These are phyloP conservation scores for Saprolegnia parasitica DNA, from an alignment of 352 stramenopile species.

Conservation along the genomic window DNA sequence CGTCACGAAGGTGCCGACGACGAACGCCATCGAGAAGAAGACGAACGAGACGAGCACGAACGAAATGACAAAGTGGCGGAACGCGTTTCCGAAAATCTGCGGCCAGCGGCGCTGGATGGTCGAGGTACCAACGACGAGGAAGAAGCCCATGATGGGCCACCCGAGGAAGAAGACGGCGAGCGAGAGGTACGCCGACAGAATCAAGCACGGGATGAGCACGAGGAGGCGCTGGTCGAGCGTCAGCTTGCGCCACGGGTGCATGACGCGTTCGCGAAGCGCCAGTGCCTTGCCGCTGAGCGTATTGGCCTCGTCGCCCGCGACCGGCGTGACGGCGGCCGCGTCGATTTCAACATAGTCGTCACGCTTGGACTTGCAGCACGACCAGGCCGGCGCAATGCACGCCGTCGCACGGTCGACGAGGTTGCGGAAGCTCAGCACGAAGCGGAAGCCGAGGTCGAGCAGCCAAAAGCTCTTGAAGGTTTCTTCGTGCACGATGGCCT, in stretches of 20 bases:
- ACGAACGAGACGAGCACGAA: slow-evolving; percentile 82
- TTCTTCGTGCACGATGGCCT: slow-evolving; percentile 75
- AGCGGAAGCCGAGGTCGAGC: slow-evolving; percentile 74
- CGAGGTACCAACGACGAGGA: slow-evolving; percentile 56
- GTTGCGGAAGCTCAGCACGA: slow-evolving; percentile 2
- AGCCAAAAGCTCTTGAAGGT: slow-evolving; percentile 80
- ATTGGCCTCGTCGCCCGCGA: slow-evolving; percentile 51
- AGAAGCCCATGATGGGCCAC: slow-evolving; percentile 70
- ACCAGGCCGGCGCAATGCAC: slow-evolving; percentile 18
- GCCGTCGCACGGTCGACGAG: background rate
- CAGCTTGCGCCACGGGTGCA: slow-evolving; percentile 53
- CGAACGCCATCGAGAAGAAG: slow-evolving; percentile 85
- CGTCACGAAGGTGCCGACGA: slow-evolving; percentile 82
- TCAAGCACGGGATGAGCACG: slow-evolving; percentile 51
- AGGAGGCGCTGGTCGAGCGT: slow-evolving; percentile 42
- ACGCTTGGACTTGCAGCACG: slow-evolving; percentile 8
- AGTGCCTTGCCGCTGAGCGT: background rate
- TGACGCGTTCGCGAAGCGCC: background rate
- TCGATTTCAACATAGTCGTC: slow-evolving; percentile 20
- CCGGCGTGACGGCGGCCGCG: slow-evolving; percentile 19
- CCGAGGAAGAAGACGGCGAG: slow-evolving; percentile 57
- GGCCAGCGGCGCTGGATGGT: slow-evolving; percentile 68
- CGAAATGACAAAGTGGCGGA: slow-evolving; percentile 81
- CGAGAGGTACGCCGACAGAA: slow-evolving; percentile 54
- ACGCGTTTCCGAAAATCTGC: slow-evolving; percentile 78